Base-by-base conservation (phyloP, 2,329 filamentous ascomycete genomes). In the Sporothrix globosa region DNA sequence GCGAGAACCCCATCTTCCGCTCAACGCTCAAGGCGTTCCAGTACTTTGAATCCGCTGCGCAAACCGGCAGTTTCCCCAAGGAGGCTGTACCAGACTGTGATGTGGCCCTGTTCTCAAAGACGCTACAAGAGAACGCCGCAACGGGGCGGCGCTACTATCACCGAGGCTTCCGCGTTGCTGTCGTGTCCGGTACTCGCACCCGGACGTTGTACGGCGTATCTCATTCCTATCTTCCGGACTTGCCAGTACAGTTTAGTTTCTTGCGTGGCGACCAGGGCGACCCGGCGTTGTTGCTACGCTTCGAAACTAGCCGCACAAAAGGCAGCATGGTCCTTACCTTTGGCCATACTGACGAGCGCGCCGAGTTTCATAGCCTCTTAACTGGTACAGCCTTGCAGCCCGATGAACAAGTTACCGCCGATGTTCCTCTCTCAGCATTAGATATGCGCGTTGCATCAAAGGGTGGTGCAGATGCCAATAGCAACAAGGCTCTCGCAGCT, bases 261-360 rank as follows among this genome's bases (percentile, higher is more conserved):
- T 82, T 93, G 73, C 87, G 90, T 10, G 88, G 87, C 21, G 92
- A 95, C 44, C 87, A 88, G 69, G 90, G 90, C 11, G 83, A 87
- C 9, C 90, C 92, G 0, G 89, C 88, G 9, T 84, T 93, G 75
- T 86, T 92, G 48, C 80, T 97, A 46, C 89, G 90, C 54, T 89
- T 92, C 67, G 88, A 89, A 61, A 90, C 90, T 74, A 85, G 86
- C 10, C 85, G 87, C 27, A 82, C 86, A 53, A 88, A 89, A 71
- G 91, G 91, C 48, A 89, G 87, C 2, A 91, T 95, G 84, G 85
- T 94, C 24, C 82, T 96, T 74, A 90, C 91, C 0, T 97, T 97
- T 79, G 84, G 86, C 34, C 88, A 93, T 70, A 83, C 87, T n/a
- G 86, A 88, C 71, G 90, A 93, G 73, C 87, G 92, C 17, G 84